A percentile compares a stretch with the other conserved stretches of the same genome.
Evolutionary conservation across 768 basidiomycete species (phyloP).

Genomic region (Neoboletus brunneissimus): DNA sequence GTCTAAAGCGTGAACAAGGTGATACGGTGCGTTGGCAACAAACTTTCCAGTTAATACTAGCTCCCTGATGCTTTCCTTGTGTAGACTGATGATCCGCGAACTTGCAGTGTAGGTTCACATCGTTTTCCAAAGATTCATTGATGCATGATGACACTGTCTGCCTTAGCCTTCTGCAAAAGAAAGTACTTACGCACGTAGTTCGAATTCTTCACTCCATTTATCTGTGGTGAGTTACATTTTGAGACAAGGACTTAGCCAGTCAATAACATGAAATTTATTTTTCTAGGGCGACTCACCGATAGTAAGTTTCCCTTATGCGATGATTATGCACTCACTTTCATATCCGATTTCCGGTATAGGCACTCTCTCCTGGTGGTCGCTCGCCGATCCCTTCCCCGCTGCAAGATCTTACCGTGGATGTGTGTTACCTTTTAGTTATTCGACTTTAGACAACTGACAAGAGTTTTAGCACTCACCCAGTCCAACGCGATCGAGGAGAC

Average conservation of each 20-base stretch:
- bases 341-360: neutral
- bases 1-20: neutral
- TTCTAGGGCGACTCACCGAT: neutral
- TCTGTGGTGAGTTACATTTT: neutral
- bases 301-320: neutral
- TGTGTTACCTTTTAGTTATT: neutral
- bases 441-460: neutral
- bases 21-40: neutral
- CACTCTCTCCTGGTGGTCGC: neutral
- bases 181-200: neutral
- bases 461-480: constrained; percentile 4
- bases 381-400: neutral
- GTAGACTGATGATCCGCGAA: neutral
- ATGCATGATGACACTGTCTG: neutral
- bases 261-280: neutral
- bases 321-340: neutral
- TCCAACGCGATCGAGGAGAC: neutral
- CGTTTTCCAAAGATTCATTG: neutral
- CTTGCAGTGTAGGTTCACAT: constrained; percentile 5
- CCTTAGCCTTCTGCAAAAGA: constrained; percentile 4
- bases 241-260: neutral
- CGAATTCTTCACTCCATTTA: neutral
- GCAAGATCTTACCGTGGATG: neutral
- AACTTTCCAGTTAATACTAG: neutral
- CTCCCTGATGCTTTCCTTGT: neutral